phyloP scores from a whole-genome alignment of 371 early-diverging fungal genomes.

The Choanephora cucurbitarum region DNA sequence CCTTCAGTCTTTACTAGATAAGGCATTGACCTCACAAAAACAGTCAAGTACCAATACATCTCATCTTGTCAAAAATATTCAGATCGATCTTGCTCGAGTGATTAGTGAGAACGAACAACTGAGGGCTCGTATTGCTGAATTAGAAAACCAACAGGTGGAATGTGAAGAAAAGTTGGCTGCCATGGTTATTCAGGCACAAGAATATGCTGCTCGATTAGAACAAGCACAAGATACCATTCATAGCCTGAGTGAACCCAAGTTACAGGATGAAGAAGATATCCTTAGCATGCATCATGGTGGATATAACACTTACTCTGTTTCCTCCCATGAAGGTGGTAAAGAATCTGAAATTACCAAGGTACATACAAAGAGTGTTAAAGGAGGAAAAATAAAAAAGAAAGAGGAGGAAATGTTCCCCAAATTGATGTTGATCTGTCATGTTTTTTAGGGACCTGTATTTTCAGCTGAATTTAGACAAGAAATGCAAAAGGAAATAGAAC shows the following conservation, averaged over 20 bases:
- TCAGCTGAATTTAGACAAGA: constrained; percentile 58
- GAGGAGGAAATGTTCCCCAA: too few relatives aligned
- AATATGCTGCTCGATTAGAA: constrained; percentile 64
- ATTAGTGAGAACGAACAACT: constrained; percentile 63
- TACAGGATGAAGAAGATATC: constrained; percentile 44
- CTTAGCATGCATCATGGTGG: constrained; percentile 24
- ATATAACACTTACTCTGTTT: constrained; percentile 24
- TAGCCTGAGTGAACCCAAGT: constrained; percentile 47
- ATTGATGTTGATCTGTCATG: background rate
- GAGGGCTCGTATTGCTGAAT: constrained; percentile 58
- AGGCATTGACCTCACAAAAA: constrained; percentile 60
- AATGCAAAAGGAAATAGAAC: constrained; percentile 58
- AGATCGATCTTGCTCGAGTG: constrained; percentile 64
- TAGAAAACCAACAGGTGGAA: constrained; percentile 63
- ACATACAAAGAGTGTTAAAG: too few relatives aligned
- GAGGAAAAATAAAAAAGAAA: too few relatives aligned
- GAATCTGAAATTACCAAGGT: constrained; percentile 56
- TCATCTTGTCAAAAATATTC: constrained; percentile 63
- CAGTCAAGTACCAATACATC: constrained; percentile 63
- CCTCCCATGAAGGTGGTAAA: constrained; percentile 33
- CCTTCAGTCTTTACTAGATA: constrained; percentile 57
- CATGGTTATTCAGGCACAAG: constrained; percentile 66
- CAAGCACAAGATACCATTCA: constrained; percentile 72
- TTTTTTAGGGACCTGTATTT: constrained; percentile 48
- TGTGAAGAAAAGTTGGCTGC: constrained; percentile 61